These are phyloP conservation scores for Blumeria graminis DNA, from an alignment of 2,329 filamentous ascomycete genomes.

Conservation along the genomic window DNA sequence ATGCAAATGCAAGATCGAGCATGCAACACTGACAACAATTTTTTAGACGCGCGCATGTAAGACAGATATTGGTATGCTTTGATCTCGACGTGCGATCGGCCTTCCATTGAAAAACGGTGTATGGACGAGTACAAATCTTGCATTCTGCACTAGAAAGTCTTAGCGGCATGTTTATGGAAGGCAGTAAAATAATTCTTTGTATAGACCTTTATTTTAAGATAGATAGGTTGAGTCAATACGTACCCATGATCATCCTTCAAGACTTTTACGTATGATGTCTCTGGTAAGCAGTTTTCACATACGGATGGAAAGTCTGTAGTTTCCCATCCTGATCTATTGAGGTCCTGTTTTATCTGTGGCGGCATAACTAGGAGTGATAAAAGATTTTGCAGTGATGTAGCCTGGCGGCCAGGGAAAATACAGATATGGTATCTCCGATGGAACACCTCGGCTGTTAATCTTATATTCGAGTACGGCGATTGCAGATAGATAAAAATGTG, in stretches of 20 bases:
- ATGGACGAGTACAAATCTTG: conserved; percentile 70
- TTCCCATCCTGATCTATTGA: conserved; percentile 92
- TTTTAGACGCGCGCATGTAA: conserved; percentile 90
- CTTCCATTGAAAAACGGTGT: conserved; percentile 90
- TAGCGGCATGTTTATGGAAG: background rate
- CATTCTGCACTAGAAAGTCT: conserved; percentile 15
- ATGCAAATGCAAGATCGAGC: conserved; percentile 86
- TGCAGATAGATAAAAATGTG: no score
- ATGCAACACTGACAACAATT: conserved; percentile 99
- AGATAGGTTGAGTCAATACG: background rate
- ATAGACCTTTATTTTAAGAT: background rate
- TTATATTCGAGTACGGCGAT: no score
- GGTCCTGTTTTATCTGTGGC: conserved; percentile 83
- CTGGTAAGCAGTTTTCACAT: conserved; percentile 77
- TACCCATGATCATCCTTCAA: conserved; percentile 79
- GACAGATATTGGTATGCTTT: conserved; percentile 83
- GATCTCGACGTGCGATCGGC: conserved; percentile 75
- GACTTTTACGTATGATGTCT: conserved; percentile 98
- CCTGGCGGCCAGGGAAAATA: no score
- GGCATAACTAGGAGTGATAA: conserved; percentile 28
- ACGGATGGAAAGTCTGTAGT: conserved; percentile 75
- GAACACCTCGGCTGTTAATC: no score
- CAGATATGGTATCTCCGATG: no score
- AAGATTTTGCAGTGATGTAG: no score
- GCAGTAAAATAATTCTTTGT: background rate